These are phyloP conservation scores for Baudoinia panamericana DNA, from an alignment of 495 filamentous ascomycete species.

Conservation along the genomic window DNA sequence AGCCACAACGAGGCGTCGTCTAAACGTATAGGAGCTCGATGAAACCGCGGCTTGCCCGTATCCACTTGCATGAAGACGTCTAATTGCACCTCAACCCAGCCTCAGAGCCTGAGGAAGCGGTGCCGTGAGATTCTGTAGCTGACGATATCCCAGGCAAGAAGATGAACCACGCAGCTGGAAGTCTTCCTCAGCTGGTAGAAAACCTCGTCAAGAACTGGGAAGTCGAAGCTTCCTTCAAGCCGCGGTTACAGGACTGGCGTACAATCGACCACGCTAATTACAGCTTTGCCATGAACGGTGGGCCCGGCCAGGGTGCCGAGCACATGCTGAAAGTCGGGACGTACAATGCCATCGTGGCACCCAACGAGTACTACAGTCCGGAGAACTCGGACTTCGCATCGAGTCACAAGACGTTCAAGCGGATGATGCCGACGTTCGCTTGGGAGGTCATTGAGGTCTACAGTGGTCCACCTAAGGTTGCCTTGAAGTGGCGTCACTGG, in stretches of 20 bases:
- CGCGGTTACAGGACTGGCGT: conserved; percentile 45
- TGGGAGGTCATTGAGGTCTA: conserved; percentile 59
- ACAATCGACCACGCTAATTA: conserved; percentile 45
- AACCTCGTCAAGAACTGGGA: conserved; percentile 65
- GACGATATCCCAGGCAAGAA: conserved; percentile 37
- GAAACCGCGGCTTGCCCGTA: too few relatives aligned
- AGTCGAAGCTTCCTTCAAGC: conserved; percentile 55
- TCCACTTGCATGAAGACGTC: too few relatives aligned
- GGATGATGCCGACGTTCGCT: conserved; percentile 57
- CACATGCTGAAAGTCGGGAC: conserved; percentile 55
- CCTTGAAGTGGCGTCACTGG: conserved; percentile 54
- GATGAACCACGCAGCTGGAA: conserved; percentile 39
- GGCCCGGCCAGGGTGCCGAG: conserved; percentile 39
- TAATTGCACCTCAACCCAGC: too few relatives aligned
- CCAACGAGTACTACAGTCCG: conserved; percentile 50
- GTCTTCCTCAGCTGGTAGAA: conserved; percentile 46
- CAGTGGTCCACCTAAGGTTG: conserved; percentile 44
- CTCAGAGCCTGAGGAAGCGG: too few relatives aligned
- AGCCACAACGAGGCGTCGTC: too few relatives aligned
- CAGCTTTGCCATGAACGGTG: conserved; percentile 49
- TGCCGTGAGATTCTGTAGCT: too few relatives aligned
- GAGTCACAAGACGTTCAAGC: conserved; percentile 55
- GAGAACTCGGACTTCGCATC: conserved; percentile 42
- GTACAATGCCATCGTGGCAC: conserved; percentile 51
- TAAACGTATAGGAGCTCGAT: too few relatives aligned